phyloP scores from a whole-genome alignment of 129 eudicot species.

The Rutidosis leptorrhynchoides region DNA sequence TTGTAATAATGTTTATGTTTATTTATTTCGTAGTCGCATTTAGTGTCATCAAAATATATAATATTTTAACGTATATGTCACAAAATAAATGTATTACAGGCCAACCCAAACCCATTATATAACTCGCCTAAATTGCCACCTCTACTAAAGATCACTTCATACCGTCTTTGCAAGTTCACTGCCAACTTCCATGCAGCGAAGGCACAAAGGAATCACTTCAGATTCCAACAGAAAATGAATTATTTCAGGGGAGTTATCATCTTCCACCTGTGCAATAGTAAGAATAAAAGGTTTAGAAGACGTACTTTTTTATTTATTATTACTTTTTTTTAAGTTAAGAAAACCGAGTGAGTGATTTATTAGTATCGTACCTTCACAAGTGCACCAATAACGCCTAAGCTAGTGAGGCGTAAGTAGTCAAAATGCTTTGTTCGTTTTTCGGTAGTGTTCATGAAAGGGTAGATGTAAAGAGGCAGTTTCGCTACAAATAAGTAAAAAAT shows the following conservation, averaged over 20 bases:
- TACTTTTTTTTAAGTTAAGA: no score
- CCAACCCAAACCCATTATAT: not conserved
- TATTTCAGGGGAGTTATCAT: conserved; percentile 27
- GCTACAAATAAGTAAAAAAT: conserved; percentile 25
- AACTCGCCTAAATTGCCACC: not conserved
- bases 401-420: conserved; percentile 39
- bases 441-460: conserved; percentile 36
- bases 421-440: conserved; percentile 29
- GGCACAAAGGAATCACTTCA: conserved; percentile 41
- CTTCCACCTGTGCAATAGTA: conserved; percentile 29
- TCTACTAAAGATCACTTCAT: not conserved
- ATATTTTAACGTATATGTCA: no score
- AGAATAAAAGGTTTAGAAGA: not conserved
- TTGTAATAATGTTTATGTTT: no score
- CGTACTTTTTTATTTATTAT: not conserved
- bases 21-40: no score
- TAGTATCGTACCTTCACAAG: conserved; percentile 48
- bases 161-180: conserved; percentile 41
- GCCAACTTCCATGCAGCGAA: conserved; percentile 46
- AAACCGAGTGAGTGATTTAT: not conserved
- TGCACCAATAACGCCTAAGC: conserved; percentile 44
- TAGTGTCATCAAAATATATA: no score
- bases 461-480: conserved; percentile 40
- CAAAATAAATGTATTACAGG: not conserved
- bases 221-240: conserved; percentile 46